A percentile compares a stretch with the other conserved stretches of the same genome.
These are phyloP conservation scores for Linnemannia zychae DNA, from an alignment of 192 early-diverging fungal species.

Conservation along the genomic window DNA sequence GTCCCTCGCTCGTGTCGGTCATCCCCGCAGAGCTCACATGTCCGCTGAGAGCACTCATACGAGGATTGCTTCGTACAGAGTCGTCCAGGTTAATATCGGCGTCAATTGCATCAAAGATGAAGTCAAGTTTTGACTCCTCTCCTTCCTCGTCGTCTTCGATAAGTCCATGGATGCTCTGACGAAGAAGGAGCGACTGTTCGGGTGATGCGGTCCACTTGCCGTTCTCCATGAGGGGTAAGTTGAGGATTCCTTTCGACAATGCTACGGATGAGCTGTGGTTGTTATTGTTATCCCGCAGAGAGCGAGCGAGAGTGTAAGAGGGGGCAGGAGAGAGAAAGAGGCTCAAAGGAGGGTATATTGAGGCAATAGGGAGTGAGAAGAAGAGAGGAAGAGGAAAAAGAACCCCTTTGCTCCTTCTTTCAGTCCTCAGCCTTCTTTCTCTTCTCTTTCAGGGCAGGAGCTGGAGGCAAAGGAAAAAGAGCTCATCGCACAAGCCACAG, in stretches of 20 bases:
- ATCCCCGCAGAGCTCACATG: constrained; percentile 20
- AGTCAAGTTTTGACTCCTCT: constrained; percentile 43
- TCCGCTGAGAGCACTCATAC: constrained; percentile 5
- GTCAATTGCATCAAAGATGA: constrained; percentile 47
- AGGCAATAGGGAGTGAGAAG: neutral
- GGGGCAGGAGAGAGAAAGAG: neutral
- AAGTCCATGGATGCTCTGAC: constrained; percentile 24
- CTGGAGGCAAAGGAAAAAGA: neutral
- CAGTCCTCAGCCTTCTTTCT: too few species aligned
- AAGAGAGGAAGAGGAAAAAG: neutral
- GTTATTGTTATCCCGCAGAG: neutral
- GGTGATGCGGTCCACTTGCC: constrained; percentile 40
- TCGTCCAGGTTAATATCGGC: constrained; percentile 52
- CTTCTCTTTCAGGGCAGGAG: neutral
- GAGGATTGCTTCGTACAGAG: constrained; percentile 33
- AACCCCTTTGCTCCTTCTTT: too few species aligned
- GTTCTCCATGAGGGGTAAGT: constrained; percentile 32
- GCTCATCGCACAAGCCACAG: constrained; percentile 7
- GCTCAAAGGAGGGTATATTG: too few species aligned
- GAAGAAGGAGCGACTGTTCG: constrained; percentile 36
- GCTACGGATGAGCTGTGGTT: neutral
- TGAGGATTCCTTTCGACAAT: constrained; percentile 1
- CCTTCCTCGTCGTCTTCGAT: constrained; percentile 51
- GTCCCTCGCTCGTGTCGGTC: constrained; percentile 18
- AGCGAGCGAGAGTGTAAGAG: neutral